These are phyloP conservation scores for Knufia fluminis DNA, from an alignment of 2,329 filamentous ascomycete species.

Conservation along the genomic window DNA sequence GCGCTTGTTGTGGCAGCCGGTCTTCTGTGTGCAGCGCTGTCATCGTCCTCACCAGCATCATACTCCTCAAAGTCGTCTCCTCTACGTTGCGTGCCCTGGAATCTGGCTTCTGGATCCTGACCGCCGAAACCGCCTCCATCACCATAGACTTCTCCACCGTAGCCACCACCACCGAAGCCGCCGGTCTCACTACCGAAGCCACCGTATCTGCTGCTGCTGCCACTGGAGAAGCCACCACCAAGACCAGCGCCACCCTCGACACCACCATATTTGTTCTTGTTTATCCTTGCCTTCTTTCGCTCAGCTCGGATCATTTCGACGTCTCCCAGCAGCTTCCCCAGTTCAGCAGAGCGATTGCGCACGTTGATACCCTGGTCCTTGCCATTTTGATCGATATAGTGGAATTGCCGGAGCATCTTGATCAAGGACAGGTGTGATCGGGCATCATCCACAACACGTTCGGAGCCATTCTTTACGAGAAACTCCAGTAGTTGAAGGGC, in stretches of 20 bases:
- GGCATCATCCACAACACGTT: slow-evolving; percentile 94
- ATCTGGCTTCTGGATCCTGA: slow-evolving; percentile 55
- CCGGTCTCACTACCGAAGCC: slow-evolving; percentile 78
- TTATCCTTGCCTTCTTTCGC: slow-evolving; percentile 78
- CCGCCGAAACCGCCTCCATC: slow-evolving; percentile 91
- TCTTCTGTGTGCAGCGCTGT: slow-evolving; percentile 43
- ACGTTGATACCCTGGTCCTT: slow-evolving; percentile 99
- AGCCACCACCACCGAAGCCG: slow-evolving; percentile 49
- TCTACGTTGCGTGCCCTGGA: slow-evolving; percentile 49
- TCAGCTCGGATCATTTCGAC: slow-evolving; percentile 46
- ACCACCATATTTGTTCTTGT: slow-evolving; percentile 90
- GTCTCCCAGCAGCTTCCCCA: slow-evolving; percentile 85
- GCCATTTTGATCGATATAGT: slow-evolving; percentile 90
- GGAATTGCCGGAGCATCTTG: slow-evolving; percentile 97
- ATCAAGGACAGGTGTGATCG: slow-evolving; percentile 88
- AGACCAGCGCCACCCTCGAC: slow-evolving; percentile 70
- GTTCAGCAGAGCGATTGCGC: slow-evolving; percentile 88
- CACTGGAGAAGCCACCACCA: slow-evolving; percentile 47
- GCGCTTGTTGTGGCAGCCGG: slow-evolving; percentile 15
- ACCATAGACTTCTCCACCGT: slow-evolving; percentile 74
- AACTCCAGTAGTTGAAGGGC: slow-evolving; percentile 89
- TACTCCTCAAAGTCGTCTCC: slow-evolving; percentile 89
- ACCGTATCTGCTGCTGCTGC: slow-evolving; percentile 61
- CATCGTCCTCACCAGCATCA: slow-evolving; percentile 83
- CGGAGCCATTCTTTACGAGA: slow-evolving; percentile 94